These are phyloP conservation scores for Fraxinus dipetala DNA, from an alignment of 305 asterid species.

Conservation along the genomic window DNA sequence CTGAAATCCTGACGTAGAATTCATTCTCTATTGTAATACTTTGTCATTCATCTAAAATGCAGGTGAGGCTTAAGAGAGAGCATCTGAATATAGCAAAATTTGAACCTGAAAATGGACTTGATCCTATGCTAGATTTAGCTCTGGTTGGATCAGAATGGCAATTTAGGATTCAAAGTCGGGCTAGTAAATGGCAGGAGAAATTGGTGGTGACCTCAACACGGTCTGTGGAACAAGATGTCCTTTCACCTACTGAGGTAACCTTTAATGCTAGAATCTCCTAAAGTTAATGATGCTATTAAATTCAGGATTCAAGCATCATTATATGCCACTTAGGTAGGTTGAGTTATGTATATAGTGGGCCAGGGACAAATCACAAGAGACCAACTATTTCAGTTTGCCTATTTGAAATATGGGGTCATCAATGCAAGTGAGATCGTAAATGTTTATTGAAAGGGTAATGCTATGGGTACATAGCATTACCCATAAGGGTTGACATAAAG, in stretches of 20 bases:
- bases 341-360: background rate
- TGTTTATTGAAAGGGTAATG: background rate
- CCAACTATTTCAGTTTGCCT: background rate
- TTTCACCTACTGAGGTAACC: conserved; percentile 89
- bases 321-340: background rate
- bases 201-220: conserved; percentile 94
- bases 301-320: background rate
- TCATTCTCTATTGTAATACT: conserved; percentile 12
- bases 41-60: conserved; percentile 26
- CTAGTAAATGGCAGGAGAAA: conserved; percentile 99
- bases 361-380: background rate
- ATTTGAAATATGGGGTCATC: background rate
- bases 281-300: conserved; percentile 10
- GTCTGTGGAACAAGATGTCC: conserved; percentile 89
- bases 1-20: conserved; percentile 23
- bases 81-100: conserved; percentile 94
- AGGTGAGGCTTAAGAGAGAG: conserved; percentile 96
- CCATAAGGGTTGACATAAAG: too few species aligned
- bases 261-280: conserved; percentile 12
- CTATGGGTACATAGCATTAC: too few species aligned
- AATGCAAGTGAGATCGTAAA: background rate
- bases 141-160: conserved; percentile 99
- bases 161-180: conserved; percentile 93
- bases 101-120: conserved; percentile 97
- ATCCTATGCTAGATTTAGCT: conserved; percentile 88